Evolutionary conservation across 805 yeast genomes (phyloP).

Genomic region (Metschnikowia gelsemii): DNA sequence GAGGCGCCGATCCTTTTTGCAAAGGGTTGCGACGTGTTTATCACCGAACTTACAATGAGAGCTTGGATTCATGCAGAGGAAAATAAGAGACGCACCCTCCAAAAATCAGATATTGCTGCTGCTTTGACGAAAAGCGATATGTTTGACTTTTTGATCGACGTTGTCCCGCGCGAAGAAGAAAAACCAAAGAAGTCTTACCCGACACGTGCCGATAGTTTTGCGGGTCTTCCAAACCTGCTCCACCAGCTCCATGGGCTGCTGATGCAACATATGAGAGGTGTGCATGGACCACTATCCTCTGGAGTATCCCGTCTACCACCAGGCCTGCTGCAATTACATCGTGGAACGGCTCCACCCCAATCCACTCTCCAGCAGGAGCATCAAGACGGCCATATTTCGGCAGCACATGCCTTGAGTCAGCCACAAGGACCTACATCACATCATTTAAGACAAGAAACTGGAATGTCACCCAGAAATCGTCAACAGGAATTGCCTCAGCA

Average conservation of each 20-base stretch:
- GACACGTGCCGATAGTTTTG: conserved; percentile 25
- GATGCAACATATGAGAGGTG: conserved; percentile 8
- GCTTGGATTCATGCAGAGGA: conserved; percentile 99
- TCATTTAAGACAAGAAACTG: no score
- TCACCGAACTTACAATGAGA: conserved; percentile 95
- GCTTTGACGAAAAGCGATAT: conserved; percentile 93
- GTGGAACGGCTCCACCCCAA: neutral
- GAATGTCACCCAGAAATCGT: neutral
- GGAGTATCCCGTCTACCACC: neutral
- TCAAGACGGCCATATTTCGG: neutral
- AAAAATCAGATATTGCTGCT: conserved; percentile 90
- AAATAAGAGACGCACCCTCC: conserved; percentile 90
- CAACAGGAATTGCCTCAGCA: neutral
- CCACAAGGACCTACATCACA: neutral
- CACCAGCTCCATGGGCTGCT: conserved; percentile 17
- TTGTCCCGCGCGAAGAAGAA: conserved; percentile 88
- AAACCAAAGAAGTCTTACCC: conserved; percentile 45
- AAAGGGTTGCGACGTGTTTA: conserved; percentile 95
- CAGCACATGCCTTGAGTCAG: neutral
- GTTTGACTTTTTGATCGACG: conserved; percentile 96
- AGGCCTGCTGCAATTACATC: neutral
- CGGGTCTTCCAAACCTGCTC: conserved; percentile 13
- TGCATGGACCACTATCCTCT: neutral
- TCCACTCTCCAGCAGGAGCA: neutral
- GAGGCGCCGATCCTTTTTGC: conserved; percentile 98